Evolutionary conservation across 176 grass and related monocot genomes (phyloP).

Genomic region (Zea mays): DNA sequence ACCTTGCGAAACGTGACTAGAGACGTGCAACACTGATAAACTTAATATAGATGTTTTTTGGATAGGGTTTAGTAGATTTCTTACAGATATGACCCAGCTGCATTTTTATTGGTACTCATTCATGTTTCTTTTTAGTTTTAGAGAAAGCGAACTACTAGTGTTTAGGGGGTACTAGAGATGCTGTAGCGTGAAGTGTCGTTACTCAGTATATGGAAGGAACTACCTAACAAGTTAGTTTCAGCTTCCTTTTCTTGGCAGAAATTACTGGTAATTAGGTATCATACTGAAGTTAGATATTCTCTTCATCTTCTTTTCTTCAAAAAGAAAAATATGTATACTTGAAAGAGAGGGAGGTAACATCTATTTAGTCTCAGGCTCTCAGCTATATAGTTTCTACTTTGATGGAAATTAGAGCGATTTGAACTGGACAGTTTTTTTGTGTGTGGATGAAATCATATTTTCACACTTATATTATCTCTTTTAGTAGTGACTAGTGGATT

Average conservation of each 20-base stretch:
- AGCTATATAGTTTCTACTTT: neutral
- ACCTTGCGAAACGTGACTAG: neutral
- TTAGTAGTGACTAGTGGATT: no score
- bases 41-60: no score
- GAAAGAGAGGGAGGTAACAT: neutral
- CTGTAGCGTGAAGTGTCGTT: neutral
- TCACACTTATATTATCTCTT: neutral
- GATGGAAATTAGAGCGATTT: neutral
- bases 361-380: neutral
- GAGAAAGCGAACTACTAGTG: neutral
- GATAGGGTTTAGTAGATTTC: neutral
- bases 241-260: neutral
- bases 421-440: neutral
- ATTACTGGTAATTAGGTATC: neutral
- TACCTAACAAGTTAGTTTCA: neutral
- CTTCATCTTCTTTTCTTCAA: neutral
- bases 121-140: constrained; percentile 12
- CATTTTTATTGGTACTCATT: no score
- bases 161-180: neutral
- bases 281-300: neutral
- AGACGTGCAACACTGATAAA: no score
- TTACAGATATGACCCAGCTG: no score
- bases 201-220: neutral
- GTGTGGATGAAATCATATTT: neutral
- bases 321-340: neutral